Conservation (phyloP, 1,284 basidiomycete species). For the Malassezia sympodialis region DNA sequence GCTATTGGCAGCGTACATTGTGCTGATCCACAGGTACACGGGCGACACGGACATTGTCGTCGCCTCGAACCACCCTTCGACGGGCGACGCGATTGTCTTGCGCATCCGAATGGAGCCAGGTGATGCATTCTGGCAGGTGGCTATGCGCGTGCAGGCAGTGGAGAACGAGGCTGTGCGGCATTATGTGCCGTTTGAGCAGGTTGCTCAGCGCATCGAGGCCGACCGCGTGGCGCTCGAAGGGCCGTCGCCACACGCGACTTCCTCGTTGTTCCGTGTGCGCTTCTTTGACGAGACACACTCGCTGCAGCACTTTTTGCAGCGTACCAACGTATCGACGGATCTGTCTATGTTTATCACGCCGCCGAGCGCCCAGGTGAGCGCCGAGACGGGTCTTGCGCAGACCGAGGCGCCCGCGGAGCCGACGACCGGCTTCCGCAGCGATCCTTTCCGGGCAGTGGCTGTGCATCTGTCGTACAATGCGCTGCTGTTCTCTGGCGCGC, state of each 20-base stretch:
- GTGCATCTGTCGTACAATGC: conserved; percentile 87
- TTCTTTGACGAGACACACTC: conserved; percentile 87
- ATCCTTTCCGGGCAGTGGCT: conserved; percentile 53
- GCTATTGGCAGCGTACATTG: conserved; percentile 77
- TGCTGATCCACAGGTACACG: conserved; percentile 87
- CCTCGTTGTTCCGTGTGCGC: conserved; percentile 73
- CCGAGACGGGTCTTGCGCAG: conserved; percentile 14
- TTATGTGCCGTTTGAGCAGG: conserved; percentile 68
- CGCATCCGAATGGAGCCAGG: conserved; percentile 73
- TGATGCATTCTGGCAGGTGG: conserved; percentile 83
- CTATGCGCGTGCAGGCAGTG: conserved; percentile 71
- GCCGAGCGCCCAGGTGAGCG: conserved; percentile 25
- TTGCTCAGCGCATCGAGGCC: conserved; percentile 55
- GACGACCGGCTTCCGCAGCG: background rate
- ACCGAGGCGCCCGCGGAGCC: conserved; percentile 51
- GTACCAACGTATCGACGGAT: conserved; percentile 68
- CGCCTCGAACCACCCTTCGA: conserved; percentile 66
- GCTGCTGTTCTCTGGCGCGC: conserved; percentile 70
- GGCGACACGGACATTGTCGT: conserved; percentile 90
- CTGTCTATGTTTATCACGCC: conserved; percentile 62
- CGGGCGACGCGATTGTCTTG: conserved; percentile 70
- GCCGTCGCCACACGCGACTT: conserved; percentile 22
- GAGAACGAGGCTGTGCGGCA: conserved; percentile 76
- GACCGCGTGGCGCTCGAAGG: conserved; percentile 24
- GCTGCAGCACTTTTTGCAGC: conserved; percentile 49